phyloP scores from a whole-genome alignment of 768 basidiomycete genomes.

The Lactarius evosmus region DNA sequence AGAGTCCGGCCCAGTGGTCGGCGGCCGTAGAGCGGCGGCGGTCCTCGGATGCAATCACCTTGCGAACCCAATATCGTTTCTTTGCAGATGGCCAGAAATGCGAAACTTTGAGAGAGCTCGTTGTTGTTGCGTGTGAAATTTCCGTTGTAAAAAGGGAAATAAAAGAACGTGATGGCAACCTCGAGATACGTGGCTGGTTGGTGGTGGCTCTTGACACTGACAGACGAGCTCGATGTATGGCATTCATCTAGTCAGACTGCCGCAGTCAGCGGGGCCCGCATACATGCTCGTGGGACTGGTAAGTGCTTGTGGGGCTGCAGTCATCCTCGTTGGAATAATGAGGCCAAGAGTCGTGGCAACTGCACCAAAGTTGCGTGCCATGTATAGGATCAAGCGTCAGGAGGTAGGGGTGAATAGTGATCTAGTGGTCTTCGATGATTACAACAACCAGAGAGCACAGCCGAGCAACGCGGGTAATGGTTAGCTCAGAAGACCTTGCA shows the following conservation, averaged over 20 bases:
- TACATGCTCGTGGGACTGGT: neutral
- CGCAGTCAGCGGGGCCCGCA: neutral
- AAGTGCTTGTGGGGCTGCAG: neutral
- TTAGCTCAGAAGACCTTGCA: neutral
- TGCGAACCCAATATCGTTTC: neutral
- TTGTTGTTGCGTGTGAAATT: neutral
- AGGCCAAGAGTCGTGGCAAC: neutral
- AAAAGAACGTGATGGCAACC: neutral
- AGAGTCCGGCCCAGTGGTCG: neutral
- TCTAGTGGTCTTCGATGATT: too few species aligned
- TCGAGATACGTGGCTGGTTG: neutral
- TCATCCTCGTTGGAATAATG: neutral
- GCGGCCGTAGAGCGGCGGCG: neutral
- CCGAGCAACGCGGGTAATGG: neutral
- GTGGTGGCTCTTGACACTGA: too few species aligned
- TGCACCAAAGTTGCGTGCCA: neutral
- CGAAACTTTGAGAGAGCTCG: neutral
- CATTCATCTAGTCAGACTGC: neutral
- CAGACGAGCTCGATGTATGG: neutral
- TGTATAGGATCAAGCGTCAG: neutral
- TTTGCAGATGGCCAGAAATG: neutral
- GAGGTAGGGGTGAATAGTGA: neutral
- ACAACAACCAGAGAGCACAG: neutral
- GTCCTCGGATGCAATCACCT: neutral
- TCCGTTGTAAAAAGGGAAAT: neutral